phyloP scores from a whole-genome alignment of 768 basidiomycete species.

The Leccinum arenicola region DNA sequence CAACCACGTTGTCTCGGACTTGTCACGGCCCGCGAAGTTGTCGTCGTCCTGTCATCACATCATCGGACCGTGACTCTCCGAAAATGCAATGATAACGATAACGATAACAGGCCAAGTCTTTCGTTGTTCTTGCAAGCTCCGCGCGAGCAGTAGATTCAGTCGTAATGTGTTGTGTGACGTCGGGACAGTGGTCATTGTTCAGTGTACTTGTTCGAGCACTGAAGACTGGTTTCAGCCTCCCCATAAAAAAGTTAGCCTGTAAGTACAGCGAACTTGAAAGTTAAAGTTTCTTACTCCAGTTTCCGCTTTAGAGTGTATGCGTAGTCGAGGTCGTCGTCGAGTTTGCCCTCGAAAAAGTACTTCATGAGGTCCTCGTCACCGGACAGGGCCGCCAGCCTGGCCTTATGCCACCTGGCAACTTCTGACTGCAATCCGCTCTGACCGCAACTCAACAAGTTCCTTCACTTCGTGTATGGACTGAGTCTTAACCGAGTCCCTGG shows the following conservation, averaged over 20 bases:
- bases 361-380: constrained; percentile 69
- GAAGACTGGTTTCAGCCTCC: constrained; percentile 44
- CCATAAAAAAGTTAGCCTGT: constrained; percentile 35
- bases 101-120: constrained; percentile 59
- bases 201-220: constrained; percentile 49
- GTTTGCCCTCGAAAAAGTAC: constrained; percentile 61
- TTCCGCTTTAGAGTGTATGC: constrained; percentile 51
- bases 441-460: constrained; percentile 59
- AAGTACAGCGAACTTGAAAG: not conserved
- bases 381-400: constrained; percentile 67
- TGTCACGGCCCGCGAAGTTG: too few relatives aligned
- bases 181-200: constrained; percentile 45
- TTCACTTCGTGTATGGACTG: constrained; percentile 64
- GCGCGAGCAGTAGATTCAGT: constrained; percentile 50
- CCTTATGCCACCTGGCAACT: constrained; percentile 59
- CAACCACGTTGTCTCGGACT: too few relatives aligned
- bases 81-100: constrained; percentile 37
- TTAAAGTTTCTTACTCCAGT: constrained; percentile 45
- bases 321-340: constrained; percentile 46
- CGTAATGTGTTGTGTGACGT: constrained; percentile 48
- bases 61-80: constrained; percentile 39
- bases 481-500: constrained; percentile 56
- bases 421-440: constrained; percentile 80
- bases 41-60: too few relatives aligned
- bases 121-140: constrained; percentile 43